Conservation (phyloP, 352 stramenopile genomes). For the Phytophthora aleatoria region DNA sequence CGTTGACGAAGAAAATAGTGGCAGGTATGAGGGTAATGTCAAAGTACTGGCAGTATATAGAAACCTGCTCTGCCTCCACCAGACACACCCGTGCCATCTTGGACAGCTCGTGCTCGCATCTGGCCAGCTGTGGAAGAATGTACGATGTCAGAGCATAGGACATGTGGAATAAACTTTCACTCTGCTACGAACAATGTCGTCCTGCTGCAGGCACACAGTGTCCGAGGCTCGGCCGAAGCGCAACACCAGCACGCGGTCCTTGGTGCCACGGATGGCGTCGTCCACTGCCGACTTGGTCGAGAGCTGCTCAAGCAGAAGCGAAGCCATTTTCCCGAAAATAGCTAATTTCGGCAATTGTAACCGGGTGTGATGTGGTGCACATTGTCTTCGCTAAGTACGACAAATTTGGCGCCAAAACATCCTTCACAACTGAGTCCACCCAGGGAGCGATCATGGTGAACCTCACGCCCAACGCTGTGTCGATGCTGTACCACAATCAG, state of each 20-base stretch:
- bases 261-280: conserved; percentile 75
- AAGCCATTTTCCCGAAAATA: conserved; percentile 48
- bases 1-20: conserved; percentile 90
- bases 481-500: conserved; percentile 88
- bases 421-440: conserved; percentile 11
- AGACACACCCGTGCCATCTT: conserved; percentile 79
- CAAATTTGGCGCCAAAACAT: conserved; percentile 34
- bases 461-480: conserved; percentile 82
- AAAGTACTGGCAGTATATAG: conserved; percentile 90
- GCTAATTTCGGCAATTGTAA: not conserved
- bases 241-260: conserved; percentile 84
- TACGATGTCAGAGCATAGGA: conserved; percentile 7
- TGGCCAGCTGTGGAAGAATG: conserved; percentile 57
- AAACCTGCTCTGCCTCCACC: conserved; percentile 71
- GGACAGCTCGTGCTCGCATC: conserved; percentile 76
- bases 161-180: not conserved
- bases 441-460: conserved; percentile 63
- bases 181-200: conserved; percentile 68
- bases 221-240: conserved; percentile 77
- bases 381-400: conserved; percentile 2
- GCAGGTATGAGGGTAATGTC: conserved; percentile 87
- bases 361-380: not conserved
- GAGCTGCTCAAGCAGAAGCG: conserved; percentile 74
- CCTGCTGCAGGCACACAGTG: conserved; percentile 78
- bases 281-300: conserved; percentile 70